Conservation (phyloP, 805 yeast genomes). For the Kodamaea laetipori region DNA sequence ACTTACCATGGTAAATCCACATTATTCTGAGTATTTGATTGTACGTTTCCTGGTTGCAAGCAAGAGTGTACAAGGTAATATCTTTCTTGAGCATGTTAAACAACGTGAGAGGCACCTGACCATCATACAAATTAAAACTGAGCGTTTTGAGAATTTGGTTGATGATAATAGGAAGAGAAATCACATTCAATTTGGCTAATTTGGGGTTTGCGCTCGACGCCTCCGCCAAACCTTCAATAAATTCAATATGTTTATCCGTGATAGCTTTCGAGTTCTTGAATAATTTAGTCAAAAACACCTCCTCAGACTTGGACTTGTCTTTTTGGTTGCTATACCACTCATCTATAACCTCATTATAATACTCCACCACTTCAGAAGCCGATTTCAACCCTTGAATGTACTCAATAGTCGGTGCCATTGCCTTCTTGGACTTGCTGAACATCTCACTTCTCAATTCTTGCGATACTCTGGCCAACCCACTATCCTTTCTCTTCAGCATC, state of each 20-base stretch:
- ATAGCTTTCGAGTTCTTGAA: slow-evolving; percentile 15
- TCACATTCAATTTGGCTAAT: slow-evolving; percentile 31
- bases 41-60: slow-evolving; percentile 44
- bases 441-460: slow-evolving; percentile 18
- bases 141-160: slow-evolving; percentile 32
- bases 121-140: slow-evolving; percentile 32
- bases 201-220: slow-evolving; percentile 22
- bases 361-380: slow-evolving; percentile 19
- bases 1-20: slow-evolving; percentile 43
- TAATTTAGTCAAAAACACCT: slow-evolving; percentile 5
- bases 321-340: slow-evolving; percentile 11
- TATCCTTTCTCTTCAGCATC: slow-evolving; percentile 9
- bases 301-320: background rate
- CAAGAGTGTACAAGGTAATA: slow-evolving; percentile 33
- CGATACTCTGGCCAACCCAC: slow-evolving; percentile 13
- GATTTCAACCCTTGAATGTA: slow-evolving; percentile 21
- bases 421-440: slow-evolving; percentile 18
- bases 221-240: slow-evolving; percentile 19
- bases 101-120: slow-evolving; percentile 36
- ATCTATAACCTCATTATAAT: slow-evolving; percentile 18
- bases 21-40: slow-evolving; percentile 38
- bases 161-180: slow-evolving; percentile 40
- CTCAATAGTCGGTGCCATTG: slow-evolving; percentile 26
- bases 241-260: slow-evolving; percentile 21
- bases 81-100: slow-evolving; percentile 39